These are phyloP conservation scores for Dioszegia crocea DNA, from an alignment of 768 basidiomycete genomes.

Conservation along the genomic window DNA sequence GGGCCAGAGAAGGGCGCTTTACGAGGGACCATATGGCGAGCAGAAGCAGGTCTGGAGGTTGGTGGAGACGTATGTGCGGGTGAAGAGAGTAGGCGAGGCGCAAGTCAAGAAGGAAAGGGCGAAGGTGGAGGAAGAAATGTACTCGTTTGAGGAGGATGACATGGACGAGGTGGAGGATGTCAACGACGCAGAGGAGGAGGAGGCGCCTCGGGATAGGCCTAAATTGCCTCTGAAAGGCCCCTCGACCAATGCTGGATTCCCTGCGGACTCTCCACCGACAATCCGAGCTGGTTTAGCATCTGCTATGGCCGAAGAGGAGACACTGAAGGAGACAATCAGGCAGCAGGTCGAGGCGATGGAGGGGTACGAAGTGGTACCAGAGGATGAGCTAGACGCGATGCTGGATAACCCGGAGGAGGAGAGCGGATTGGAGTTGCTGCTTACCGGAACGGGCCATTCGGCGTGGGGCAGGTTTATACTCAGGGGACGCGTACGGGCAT, in stretches of 20 bases:
- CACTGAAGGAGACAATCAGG: slow-evolving; percentile 31
- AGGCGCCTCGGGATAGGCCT: not conserved
- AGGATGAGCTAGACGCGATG: slow-evolving; percentile 28
- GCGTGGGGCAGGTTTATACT: slow-evolving; percentile 50
- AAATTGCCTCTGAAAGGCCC: slow-evolving; percentile 36
- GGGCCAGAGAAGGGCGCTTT: slow-evolving; percentile 62
- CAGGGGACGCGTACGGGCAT: slow-evolving; percentile 44
- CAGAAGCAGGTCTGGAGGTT: slow-evolving; percentile 89
- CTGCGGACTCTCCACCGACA: slow-evolving; percentile 17
- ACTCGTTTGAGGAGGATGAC: not conserved
- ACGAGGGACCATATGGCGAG: slow-evolving; percentile 69
- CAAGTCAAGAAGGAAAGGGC: slow-evolving; percentile 3
- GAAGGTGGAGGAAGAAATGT: slow-evolving; percentile 1
- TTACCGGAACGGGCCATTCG: slow-evolving; percentile 48
- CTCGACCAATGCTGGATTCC: slow-evolving; percentile 35
- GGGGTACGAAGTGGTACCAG: slow-evolving; percentile 40
- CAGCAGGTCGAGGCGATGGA: slow-evolving; percentile 35
- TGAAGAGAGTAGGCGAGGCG: slow-evolving; percentile 8
- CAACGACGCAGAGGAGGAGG: not conserved
- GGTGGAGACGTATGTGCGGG: slow-evolving; percentile 41
- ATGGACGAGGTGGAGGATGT: not conserved
- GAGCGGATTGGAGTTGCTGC: slow-evolving; percentile 41
- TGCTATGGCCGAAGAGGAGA: slow-evolving; percentile 32
- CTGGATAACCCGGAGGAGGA: slow-evolving; percentile 24
- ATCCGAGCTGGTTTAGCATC: slow-evolving; percentile 21